Percentiles rank a stretch among this genome's conserved stretches.
phyloP scores from a whole-genome alignment of 1,284 basidiomycete genomes.

The Boletus mariae region DNA sequence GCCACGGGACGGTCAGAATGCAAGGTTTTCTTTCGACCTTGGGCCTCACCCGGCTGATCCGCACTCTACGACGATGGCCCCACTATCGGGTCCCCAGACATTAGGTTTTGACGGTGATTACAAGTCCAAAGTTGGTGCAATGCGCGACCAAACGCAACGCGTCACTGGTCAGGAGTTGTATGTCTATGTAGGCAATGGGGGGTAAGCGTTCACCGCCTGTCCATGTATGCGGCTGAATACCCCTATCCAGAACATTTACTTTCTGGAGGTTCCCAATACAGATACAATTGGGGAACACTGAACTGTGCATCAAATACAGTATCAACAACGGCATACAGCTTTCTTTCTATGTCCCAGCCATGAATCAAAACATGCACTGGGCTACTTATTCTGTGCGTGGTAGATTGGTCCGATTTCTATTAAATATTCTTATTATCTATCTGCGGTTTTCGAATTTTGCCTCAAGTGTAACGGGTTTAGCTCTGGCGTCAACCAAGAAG shows the following conservation, averaged over 20 bases:
- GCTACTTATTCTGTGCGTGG: conserved; percentile 78
- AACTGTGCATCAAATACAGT: conserved; percentile 79
- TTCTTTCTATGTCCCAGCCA: conserved; percentile 82
- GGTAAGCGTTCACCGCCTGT: conserved; percentile 39
- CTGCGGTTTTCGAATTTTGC: not conserved
- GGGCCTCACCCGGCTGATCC: conserved; percentile 73
- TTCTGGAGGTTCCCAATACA: conserved; percentile 95
- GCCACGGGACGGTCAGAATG: conserved; percentile 13
- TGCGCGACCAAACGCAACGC: conserved; percentile 35
- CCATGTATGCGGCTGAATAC: not conserved
- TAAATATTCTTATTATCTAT: not conserved
- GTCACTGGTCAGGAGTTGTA: conserved; percentile 74
- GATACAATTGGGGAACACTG: conserved; percentile 68
- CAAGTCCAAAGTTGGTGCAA: conserved; percentile 16
- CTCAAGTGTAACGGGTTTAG: conserved; percentile 81
- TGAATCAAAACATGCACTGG: conserved; percentile 87
- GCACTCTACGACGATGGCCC: conserved; percentile 39
- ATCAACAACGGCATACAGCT: conserved; percentile 77
- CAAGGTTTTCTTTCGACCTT: conserved; percentile 47
- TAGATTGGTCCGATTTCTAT: conserved; percentile 18
- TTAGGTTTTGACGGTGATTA: conserved; percentile 11
- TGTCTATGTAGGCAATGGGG: conserved; percentile 68
- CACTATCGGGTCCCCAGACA: conserved; percentile 2
- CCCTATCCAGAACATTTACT: conserved; percentile 62
- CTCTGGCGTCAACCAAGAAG: conserved; percentile 74